These are phyloP conservation scores for Arthrobotrys sphaeroides DNA, from an alignment of 2,329 filamentous ascomycete genomes.

Conservation along the genomic window DNA sequence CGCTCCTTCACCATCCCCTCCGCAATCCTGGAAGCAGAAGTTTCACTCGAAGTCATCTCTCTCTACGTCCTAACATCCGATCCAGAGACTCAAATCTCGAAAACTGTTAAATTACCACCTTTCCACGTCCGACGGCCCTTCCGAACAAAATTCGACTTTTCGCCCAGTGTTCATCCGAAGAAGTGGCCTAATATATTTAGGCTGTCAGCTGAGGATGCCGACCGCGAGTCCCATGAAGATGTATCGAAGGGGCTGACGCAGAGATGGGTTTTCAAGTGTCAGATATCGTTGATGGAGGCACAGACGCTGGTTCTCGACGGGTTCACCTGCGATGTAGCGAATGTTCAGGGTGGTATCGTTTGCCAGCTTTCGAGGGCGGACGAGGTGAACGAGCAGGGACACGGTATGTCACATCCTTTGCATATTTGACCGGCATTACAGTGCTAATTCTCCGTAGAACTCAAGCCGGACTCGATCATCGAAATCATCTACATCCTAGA, in stretches of 20 bases:
- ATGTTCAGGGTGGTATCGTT: slow-evolving; percentile 41
- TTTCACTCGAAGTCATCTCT: slow-evolving; percentile 61
- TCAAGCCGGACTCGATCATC: slow-evolving; percentile 41
- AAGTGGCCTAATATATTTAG: slow-evolving; percentile 88
- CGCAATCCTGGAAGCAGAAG: slow-evolving; percentile 56
- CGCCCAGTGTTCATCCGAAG: slow-evolving; percentile 78
- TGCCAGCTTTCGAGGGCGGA: slow-evolving; percentile 39
- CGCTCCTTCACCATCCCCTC: slow-evolving; percentile 56
- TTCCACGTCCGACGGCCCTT: slow-evolving; percentile 79
- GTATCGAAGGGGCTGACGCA: slow-evolving; percentile 75
- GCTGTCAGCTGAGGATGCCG: slow-evolving; percentile 58
- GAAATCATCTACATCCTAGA: slow-evolving; percentile 78
- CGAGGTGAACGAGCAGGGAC: slow-evolving; percentile 20
- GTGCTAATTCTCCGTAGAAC: slow-evolving; percentile 34
- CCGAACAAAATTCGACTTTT: slow-evolving; percentile 88
- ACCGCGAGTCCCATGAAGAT: slow-evolving; percentile 57
- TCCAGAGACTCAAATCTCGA: slow-evolving; percentile 79
- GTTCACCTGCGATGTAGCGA: slow-evolving; percentile 41
- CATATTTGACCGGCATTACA: background rate
- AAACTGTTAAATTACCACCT: slow-evolving; percentile 74
- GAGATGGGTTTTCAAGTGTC: slow-evolving; percentile 79
- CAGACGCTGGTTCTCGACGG: slow-evolving; percentile 16
- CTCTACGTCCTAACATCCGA: slow-evolving; percentile 83
- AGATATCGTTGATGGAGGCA: slow-evolving; percentile 60
- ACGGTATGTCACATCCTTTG: slow-evolving; percentile 3